Percentiles rank a stretch among this genome's conserved stretches.
phyloP scores from a whole-genome alignment of 2,329 filamentous ascomycete species.

The Botryotinia globosa region DNA sequence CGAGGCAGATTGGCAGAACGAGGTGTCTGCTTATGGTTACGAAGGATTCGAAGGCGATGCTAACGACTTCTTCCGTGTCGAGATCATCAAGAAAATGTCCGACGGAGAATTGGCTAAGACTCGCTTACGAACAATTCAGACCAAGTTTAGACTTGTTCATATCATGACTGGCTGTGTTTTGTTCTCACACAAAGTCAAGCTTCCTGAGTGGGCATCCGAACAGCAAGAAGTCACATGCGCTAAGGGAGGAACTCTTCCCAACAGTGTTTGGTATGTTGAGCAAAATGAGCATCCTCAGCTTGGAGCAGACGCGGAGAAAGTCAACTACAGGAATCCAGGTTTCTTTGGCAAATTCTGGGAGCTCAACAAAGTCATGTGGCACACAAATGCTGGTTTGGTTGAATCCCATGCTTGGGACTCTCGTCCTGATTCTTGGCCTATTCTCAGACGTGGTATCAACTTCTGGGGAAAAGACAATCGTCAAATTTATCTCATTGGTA shows the following conservation, averaged over 20 bases:
- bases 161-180: slow-evolving; percentile 95
- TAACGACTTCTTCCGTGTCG: slow-evolving; percentile 91
- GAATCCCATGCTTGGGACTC: slow-evolving; percentile 99
- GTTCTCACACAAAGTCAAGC: slow-evolving; percentile 98
- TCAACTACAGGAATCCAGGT: slow-evolving; percentile 91
- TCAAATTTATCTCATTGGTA: slow-evolving; percentile 94
- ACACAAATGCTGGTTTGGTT: slow-evolving; percentile 90
- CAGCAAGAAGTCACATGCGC: slow-evolving; percentile 99
- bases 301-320: slow-evolving; percentile 75
- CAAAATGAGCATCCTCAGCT: slow-evolving; percentile 81
- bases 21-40: slow-evolving; percentile 95
- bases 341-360: slow-evolving; percentile 99
- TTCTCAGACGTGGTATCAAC: slow-evolving; percentile 92
- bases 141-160: slow-evolving; percentile 93
- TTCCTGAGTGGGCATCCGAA: slow-evolving; percentile 96
- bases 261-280: slow-evolving; percentile 97
- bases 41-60: slow-evolving; percentile 96
- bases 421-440: slow-evolving; percentile 87
- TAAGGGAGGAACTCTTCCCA: slow-evolving; percentile 83
- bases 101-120: slow-evolving; percentile 75
- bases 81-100: slow-evolving; percentile 90
- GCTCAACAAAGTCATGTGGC: slow-evolving; percentile 98
- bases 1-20: slow-evolving; percentile 91
- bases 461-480: slow-evolving; percentile 96
- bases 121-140: slow-evolving; percentile 87